Conservation (phyloP, 495 filamentous ascomycete species). For the Hyaloscypha variabilis region DNA sequence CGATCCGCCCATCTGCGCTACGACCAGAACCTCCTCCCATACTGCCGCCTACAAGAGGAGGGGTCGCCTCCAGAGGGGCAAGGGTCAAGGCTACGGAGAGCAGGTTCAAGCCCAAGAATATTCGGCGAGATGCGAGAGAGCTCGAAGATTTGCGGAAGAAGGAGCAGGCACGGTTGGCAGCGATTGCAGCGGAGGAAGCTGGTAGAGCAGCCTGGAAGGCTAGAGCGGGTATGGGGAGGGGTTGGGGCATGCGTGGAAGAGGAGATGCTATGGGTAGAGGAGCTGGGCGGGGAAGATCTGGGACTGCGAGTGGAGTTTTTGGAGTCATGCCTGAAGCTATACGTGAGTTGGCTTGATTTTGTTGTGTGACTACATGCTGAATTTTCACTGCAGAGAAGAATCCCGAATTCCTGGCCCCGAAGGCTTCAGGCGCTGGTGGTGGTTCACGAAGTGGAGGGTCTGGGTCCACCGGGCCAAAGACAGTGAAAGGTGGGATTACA, state of each 20-base stretch:
- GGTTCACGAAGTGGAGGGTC: background rate
- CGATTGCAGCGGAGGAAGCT: conserved; percentile 7
- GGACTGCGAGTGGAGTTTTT: conserved; percentile 29
- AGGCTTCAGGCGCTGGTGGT: background rate
- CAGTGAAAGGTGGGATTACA: conserved; percentile 1
- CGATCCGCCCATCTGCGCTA: conserved; percentile 10
- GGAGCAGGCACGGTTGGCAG: conserved; percentile 15
- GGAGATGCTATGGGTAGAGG: conserved; percentile 33
- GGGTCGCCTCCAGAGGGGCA: conserved; percentile 2
- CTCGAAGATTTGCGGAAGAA: conserved; percentile 18
- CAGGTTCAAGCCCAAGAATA: conserved; percentile 33
- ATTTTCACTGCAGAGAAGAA: background rate
- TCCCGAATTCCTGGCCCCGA: background rate
- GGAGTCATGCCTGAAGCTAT: conserved; percentile 21
- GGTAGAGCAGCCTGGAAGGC: background rate
- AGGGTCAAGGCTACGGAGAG: conserved; percentile 14
- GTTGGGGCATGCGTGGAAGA: conserved; percentile 18
- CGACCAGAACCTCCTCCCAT: background rate
- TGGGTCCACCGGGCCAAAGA: background rate
- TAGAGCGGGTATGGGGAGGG: conserved; percentile 14
- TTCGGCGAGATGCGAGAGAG: conserved; percentile 21
- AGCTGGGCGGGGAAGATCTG: background rate
- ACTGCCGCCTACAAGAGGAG: conserved; percentile 1
- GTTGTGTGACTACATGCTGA: background rate
- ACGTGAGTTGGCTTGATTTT: conserved; percentile 14